Evolutionary conservation across 2,329 filamentous ascomycete species (phyloP), one percentile per base, ranked within the genome.

Genomic region (Domatiomyces catenatus): DNA sequence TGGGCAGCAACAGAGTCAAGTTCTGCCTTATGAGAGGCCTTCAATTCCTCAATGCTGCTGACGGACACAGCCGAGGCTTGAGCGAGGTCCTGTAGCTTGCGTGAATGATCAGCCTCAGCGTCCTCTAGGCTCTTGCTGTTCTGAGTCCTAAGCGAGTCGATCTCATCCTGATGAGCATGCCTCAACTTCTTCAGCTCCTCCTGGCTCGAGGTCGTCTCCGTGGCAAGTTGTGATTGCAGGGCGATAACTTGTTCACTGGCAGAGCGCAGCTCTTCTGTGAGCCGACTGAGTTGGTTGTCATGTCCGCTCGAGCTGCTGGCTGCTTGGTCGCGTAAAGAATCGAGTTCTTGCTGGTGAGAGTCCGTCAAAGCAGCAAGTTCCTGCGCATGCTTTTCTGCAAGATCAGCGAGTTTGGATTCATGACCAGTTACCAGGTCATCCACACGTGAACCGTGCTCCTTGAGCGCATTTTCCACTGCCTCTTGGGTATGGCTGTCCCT

Each of bases 251-350:
- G 43, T 10, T 45, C 32, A 39, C 5, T 39, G 15, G 10, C 12
- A 39, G 32, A 39, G 32, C 44, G 49, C 18, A 52, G 45, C 8
- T 51, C 42, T 42, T 51, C 32, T 15, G 32, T 39, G 32, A 39
- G 32, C 3, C 47, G 39, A 55, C 47, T 19, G 64, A 47, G 45
- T 8, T 47, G 19, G 10, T 32, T 24, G 8, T 62, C 61, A 8
- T 69, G 71, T 58, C 73, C 71, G 43, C 66, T 56, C 36, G 32
- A 24, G 20, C 20, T 45, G 22, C 17, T 48, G 8, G 57, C 54
- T 20, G 42, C 50, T 17, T 54, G 58, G 19, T 22, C 26, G 8
- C 8, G 45, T 7, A 28, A 10, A 28, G 45, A 22, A n/a, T 48
- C 17, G 26, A 48, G 28, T 7, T 43, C 47, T 42, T 39, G n/a